Base-by-base conservation (phyloP, 1,284 basidiomycete genomes). In the Melampsora occidentalis region DNA sequence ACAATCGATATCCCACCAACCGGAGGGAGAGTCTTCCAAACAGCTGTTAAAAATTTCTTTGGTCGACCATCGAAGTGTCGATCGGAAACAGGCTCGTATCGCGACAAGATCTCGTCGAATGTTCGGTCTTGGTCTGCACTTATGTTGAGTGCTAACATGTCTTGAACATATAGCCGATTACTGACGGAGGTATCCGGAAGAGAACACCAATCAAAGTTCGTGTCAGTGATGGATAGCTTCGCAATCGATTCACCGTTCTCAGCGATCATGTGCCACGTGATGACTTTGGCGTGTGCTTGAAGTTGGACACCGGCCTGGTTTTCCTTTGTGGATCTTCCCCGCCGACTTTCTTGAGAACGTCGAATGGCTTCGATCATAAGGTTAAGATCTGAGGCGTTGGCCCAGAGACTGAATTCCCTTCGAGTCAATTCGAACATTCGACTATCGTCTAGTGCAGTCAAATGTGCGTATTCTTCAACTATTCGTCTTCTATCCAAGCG, bases 1-100 rank as follows among this genome's bases (percentile, higher is more conserved):
- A 95, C 90, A 79, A 98, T 94, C 9, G 90, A 88, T 79, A 99
- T 97, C 12, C 95, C 96, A 31, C 94, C 96, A 4, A 97, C 93
- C 2, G 94, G 91, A 0, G 93, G 88, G n/a, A 93, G 85, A 25
- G 91, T 87, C 4, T 87, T 89, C 92, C 92, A 94, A 77, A 89
- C 87, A 7, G 90, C 89, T 6, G 88, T 82, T n/a, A 90, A 84
- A 82, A 92, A 77, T 20, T 77, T 67, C 25, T 77, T 77, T 20
- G 61, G 35, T 10, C 33, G 62, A 64, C 22, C 28, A 33, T n/a
- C 35, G 14, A 64, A 33, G 12, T 59, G 57, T 25, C 22, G 22
- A 69, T 49, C 59, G 33, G 22, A 53, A 20, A 61, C 46, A 31
- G 68, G 62, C 31, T 83, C 81, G 71, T 84, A 83, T 82, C 93